These are phyloP conservation scores for Hypomontagnella submonticulosa DNA, from an alignment of 495 filamentous ascomycete genomes.

Conservation along the genomic window DNA sequence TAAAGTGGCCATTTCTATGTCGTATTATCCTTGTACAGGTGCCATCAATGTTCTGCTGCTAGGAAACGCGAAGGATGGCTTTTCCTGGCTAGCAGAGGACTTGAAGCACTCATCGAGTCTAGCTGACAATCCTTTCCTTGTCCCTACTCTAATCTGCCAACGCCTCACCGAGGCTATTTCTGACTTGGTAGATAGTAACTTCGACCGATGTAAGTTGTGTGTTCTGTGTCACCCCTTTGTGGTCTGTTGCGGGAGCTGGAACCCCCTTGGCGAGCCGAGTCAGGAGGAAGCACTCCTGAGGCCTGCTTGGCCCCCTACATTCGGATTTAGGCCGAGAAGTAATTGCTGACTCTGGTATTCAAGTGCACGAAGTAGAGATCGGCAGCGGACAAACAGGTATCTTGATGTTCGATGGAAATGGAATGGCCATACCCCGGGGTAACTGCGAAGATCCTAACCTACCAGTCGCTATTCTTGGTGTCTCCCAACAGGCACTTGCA, in stretches of 20 bases:
- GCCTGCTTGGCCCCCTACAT: too few relatives aligned
- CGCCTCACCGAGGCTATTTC: slow-evolving; percentile 24
- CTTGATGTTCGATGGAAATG: slow-evolving; percentile 21
- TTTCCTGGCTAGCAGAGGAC: slow-evolving; percentile 20
- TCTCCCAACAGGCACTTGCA: slow-evolving; percentile 18
- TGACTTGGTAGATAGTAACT: slow-evolving; percentile 11
- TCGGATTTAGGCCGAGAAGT: too few relatives aligned
- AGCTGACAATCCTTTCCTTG: slow-evolving; percentile 26
- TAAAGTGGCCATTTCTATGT: slow-evolving; percentile 19
- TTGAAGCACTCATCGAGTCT: slow-evolving; percentile 10
- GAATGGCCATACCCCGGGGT: slow-evolving; percentile 20
- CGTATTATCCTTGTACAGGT: slow-evolving; percentile 18
- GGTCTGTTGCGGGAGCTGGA: too few relatives aligned
- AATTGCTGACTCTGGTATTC: too few relatives aligned
- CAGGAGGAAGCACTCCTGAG: too few relatives aligned
- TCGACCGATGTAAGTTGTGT: background rate
- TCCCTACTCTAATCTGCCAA: slow-evolving; percentile 15
- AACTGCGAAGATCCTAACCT: slow-evolving; percentile 25
- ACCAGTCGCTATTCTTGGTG: slow-evolving; percentile 13
- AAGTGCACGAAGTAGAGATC: slow-evolving; percentile 17
- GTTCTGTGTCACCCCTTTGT: too few relatives aligned
- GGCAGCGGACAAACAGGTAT: slow-evolving; percentile 31
- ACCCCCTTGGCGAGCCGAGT: too few relatives aligned
- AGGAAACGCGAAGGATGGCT: slow-evolving; percentile 16
- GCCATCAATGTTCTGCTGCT: slow-evolving; percentile 8